Evolutionary conservation across 768 basidiomycete species (phyloP).

Genomic region (Trametes sanguinea): DNA sequence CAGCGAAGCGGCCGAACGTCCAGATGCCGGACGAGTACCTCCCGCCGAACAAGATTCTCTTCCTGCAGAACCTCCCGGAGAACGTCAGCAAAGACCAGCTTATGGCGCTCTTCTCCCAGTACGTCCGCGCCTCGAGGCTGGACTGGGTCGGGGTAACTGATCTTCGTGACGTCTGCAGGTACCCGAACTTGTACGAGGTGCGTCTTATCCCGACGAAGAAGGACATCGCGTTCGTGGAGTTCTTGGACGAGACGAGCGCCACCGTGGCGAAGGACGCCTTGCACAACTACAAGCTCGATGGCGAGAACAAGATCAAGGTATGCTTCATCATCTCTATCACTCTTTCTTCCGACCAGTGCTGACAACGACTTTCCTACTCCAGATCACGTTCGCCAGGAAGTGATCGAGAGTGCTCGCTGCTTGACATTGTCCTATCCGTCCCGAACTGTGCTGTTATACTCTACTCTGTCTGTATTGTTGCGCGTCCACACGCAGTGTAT

Average conservation of each 20-base stretch:
- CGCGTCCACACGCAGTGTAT: conserved; percentile 19
- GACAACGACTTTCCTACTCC: neutral
- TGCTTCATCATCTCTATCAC: conserved; percentile 5
- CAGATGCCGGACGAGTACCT: conserved; percentile 99
- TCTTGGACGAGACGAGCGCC: conserved; percentile 88
- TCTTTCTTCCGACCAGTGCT: conserved; percentile 3
- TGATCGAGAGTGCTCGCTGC: conserved; percentile 9
- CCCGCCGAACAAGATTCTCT: conserved; percentile 98
- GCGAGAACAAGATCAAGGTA: conserved; percentile 98
- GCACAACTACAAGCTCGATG: conserved; percentile 97
- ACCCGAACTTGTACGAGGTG: conserved; percentile 94
- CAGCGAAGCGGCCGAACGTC: conserved; percentile 77
- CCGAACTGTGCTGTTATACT: neutral
- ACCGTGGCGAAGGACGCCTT: conserved; percentile 92
- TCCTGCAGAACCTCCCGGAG: conserved; percentile 96
- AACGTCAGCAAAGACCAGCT: conserved; percentile 91
- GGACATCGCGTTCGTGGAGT: conserved; percentile 99
- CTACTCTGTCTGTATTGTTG: conserved; percentile 17
- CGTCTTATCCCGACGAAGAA: conserved; percentile 97
- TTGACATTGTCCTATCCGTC: neutral
- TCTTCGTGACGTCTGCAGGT: conserved; percentile 47
- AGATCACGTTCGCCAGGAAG: conserved; percentile 39
- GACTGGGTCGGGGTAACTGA: neutral
- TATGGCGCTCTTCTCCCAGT: conserved; percentile 90
- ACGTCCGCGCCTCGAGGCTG: conserved; percentile 30